Conservation (phyloP, 2,329 filamentous ascomycete genomes). For the Penicillium sp. region DNA sequence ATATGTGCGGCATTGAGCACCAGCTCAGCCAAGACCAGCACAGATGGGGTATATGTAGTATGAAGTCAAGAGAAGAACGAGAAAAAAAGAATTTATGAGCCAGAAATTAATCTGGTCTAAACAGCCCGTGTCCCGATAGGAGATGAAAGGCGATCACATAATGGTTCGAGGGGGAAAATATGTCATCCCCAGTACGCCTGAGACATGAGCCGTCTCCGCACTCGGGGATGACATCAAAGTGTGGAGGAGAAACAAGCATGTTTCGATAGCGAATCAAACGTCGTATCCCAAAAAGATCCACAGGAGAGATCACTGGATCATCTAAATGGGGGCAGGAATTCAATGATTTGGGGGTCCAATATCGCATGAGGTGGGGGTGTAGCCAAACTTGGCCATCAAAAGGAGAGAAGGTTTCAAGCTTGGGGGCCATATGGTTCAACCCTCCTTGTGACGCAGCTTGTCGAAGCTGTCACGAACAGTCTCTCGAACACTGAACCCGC, state of each 20-base stretch:
- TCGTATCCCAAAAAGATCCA: background rate
- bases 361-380: background rate
- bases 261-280: slow-evolving; percentile 3
- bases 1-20: background rate
- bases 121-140: no score
- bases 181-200: background rate
- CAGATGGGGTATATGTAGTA: no score
- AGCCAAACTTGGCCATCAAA: background rate
- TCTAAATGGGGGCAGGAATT: background rate
- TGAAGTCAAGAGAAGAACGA: no score
- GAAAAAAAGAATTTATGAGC: no score
- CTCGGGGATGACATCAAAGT: background rate
- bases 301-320: background rate
- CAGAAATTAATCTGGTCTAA: no score
- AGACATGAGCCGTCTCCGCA: slow-evolving; percentile 1
- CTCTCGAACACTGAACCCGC: slow-evolving; percentile 52
- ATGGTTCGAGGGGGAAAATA: no score
- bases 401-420: background rate
- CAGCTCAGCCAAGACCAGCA: no score
- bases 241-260: background rate
- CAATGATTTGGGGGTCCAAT: background rate
- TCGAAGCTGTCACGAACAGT: slow-evolving; percentile 49
- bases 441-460: slow-evolving; percentile 36
- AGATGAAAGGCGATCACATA: no score
- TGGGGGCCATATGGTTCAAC: slow-evolving; percentile 20